These are phyloP conservation scores for Ceratobasidium papillatum DNA, from an alignment of 1,284 basidiomycete species.

Conservation along the genomic window DNA sequence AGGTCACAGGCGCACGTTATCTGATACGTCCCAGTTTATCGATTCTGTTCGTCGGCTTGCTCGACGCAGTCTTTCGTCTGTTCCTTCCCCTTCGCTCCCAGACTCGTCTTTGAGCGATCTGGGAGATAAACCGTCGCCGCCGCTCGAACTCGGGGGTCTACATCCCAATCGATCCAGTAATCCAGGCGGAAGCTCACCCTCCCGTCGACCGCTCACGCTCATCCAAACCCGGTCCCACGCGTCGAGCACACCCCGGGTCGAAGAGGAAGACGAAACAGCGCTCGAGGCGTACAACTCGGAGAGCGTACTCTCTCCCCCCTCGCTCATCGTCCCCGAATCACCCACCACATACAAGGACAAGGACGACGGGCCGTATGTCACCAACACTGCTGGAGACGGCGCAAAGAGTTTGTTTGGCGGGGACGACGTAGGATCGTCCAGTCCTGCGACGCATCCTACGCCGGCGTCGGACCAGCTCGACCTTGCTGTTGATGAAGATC, in stretches of 20 bases:
- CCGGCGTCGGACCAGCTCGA: neutral
- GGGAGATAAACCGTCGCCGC: neutral
- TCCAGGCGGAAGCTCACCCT: neutral
- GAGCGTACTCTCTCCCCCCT: neutral
- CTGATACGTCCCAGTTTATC: conserved; percentile 10
- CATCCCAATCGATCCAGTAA: neutral
- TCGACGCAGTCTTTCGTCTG: conserved; percentile 1
- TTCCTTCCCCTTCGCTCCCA: neutral
- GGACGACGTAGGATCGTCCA: neutral
- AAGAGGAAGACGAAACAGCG: conserved; percentile 12
- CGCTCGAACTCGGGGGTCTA: neutral
- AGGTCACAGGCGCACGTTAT: conserved; percentile 10
- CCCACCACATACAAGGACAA: conserved; percentile 10
- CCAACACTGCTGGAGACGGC: neutral
- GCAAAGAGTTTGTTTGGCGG: neutral
- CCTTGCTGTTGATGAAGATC: neutral
- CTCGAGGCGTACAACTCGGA: neutral
- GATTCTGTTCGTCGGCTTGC: neutral
- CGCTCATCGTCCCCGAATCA: neutral
- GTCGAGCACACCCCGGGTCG: conserved; percentile 20
- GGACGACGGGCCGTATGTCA: neutral
- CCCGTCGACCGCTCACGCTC: conserved; percentile 13
- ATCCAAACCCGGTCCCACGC: conserved; percentile 6
- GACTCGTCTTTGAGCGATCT: neutral
- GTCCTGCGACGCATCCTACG: neutral